Base-by-base conservation (phyloP, 306 rosid genomes). In the Rubus idaeus region DNA sequence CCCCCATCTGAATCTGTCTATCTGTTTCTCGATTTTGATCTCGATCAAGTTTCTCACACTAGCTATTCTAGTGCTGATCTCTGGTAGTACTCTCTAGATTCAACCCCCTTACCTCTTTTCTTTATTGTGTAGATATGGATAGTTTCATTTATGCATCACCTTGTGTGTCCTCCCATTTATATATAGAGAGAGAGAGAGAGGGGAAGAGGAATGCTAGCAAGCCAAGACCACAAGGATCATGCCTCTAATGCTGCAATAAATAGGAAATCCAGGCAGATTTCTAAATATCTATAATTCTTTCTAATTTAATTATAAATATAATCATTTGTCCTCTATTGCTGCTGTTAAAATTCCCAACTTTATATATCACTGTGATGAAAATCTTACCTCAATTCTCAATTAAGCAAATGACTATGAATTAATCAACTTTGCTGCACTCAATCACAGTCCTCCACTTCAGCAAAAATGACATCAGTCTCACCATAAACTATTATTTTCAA, bases 1-100 rank as follows among this genome's bases (percentile, higher is more conserved):
- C 97, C 96, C 92, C 97, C 98, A 92, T 90, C 21, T n/a, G 21
- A 50, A 70, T 45, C 35, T 49, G 23, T 47, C 69, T 64, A 51
- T 67, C 66, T 71, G 41, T 75, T 51, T 69, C 68, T 26, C 44
- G 52, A 42, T 26, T 50, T 70, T 5, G 5, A 42, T 63, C 69
- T 39, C 46, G 5, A n/a, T 63, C 46, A 39, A 16, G 13, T 37
- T 7, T 23, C 65, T 37, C 66, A 9, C 45, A 42, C 42, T 57
- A 9, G 37, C 37, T 2, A 1, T 20, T 30, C 62, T 56, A 55
- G 11, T n/a, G 12, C 61, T n/a, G 30, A 56, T 57, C 26, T 10
- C 67, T 2, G n/a, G 26, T 26, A 61, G 9, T 26, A 26, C 1
- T 57, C 46, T 45, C 57, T 74, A 18, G 10, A 35, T 49, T 52